Conservation (phyloP, 2,329 filamentous ascomycete genomes). For the Cytospora paraplurivora region DNA sequence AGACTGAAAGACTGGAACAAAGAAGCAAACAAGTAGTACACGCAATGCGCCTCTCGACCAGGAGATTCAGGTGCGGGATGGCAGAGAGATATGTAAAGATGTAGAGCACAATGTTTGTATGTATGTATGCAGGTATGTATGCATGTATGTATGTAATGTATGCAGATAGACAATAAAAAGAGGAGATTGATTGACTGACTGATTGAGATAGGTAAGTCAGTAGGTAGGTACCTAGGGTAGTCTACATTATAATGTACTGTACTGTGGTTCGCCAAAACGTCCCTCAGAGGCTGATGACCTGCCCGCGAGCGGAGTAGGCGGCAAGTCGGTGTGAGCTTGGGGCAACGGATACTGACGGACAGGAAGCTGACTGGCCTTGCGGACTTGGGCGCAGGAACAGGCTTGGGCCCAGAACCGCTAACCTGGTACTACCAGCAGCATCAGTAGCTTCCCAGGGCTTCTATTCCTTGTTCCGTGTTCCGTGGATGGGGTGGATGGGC, state of each 20-base stretch:
- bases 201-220: background rate
- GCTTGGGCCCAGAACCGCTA: background rate
- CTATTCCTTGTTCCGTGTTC: background rate
- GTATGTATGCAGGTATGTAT: background rate
- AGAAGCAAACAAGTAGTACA: constrained; percentile 4
- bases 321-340: constrained; percentile 22
- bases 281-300: constrained; percentile 8
- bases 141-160: background rate
- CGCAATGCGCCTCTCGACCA: background rate
- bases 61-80: constrained; percentile 4
- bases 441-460: too few relatives aligned
- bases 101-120: background rate
- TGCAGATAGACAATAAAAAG: background rate
- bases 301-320: constrained; percentile 17
- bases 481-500: background rate
- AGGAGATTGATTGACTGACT: background rate
- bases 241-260: too few relatives aligned
- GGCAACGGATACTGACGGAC: too few relatives aligned
- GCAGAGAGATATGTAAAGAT: background rate
- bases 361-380: too few relatives aligned
- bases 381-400: background rate
- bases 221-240: too few relatives aligned
- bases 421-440: too few relatives aligned
- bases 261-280: too few relatives aligned
- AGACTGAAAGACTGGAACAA: background rate